phyloP scores from a whole-genome alignment of 179 eudicot species.

The Spergularia azorica region DNA sequence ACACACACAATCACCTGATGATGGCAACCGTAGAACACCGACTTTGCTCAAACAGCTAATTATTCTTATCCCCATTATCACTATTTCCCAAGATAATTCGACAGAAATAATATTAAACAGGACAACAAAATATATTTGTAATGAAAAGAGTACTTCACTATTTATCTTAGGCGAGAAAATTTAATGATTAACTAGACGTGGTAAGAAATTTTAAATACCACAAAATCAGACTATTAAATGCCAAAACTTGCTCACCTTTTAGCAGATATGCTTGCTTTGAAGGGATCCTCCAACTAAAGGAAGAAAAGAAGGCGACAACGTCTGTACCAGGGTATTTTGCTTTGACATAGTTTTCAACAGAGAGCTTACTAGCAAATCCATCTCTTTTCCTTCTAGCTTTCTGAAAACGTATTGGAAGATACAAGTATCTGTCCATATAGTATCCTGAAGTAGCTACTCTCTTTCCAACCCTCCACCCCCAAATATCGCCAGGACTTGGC shows the following conservation, averaged over 20 bases:
- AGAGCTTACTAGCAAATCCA: constrained; percentile 59
- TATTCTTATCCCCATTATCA: too few species aligned
- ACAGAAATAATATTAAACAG: too few species aligned
- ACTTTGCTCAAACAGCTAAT: too few species aligned
- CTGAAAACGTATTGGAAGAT: constrained; percentile 51
- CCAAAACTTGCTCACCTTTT: constrained; percentile 46
- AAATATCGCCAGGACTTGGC: constrained; percentile 87
- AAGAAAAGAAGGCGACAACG: constrained; percentile 59
- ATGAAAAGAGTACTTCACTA: neutral
- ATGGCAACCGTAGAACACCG: too few species aligned
- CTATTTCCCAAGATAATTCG: too few species aligned
- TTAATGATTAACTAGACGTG: neutral
- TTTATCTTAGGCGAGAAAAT: neutral
- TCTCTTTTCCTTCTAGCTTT: constrained; percentile 30
- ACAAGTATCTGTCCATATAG: constrained; percentile 65
- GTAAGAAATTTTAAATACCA: neutral
- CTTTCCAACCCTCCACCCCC: constrained; percentile 76
- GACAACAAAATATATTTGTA: too few species aligned
- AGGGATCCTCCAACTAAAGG: constrained; percentile 81
- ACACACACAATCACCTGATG: too few species aligned
- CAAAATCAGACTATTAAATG: neutral
- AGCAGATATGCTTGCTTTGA: constrained; percentile 34
- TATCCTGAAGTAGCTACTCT: constrained; percentile 47
- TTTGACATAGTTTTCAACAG: constrained; percentile 48
- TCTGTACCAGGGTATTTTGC: constrained; percentile 53